Conservation (phyloP, 768 basidiomycete genomes). For the Termitomyces sp. region DNA sequence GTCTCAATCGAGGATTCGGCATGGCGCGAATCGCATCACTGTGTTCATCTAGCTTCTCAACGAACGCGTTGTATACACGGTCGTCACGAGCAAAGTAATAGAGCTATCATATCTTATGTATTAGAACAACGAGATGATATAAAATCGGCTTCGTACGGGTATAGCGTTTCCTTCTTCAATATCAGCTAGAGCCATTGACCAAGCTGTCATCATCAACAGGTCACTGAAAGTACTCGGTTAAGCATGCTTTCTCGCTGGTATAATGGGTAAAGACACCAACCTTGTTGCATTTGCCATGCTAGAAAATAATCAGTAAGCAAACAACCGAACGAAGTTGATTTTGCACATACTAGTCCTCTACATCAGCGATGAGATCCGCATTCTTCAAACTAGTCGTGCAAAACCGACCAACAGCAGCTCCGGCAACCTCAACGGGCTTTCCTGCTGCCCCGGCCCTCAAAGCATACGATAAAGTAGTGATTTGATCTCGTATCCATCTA, state of each 20-base stretch:
- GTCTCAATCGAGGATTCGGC: conserved; percentile 1
- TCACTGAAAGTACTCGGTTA: conserved; percentile 38
- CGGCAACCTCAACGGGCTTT: conserved; percentile 73
- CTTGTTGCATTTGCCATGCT: conserved; percentile 87
- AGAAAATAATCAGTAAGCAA: not conserved
- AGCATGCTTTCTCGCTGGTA: not conserved
- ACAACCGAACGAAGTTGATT: not conserved
- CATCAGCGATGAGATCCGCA: conserved; percentile 70
- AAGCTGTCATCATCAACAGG: conserved; percentile 76
- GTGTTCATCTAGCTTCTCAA: conserved; percentile 42
- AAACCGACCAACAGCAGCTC: conserved; percentile 76
- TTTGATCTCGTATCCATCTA: conserved; percentile 74
- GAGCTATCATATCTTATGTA: conserved; percentile 29
- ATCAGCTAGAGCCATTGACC: conserved; percentile 61
- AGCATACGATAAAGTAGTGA: conserved; percentile 63
- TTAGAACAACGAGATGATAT: not conserved
- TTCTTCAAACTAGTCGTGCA: conserved; percentile 84
- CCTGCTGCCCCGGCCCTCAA: conserved; percentile 64
- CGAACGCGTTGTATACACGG: conserved; percentile 73
- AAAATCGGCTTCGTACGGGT: conserved; percentile 49
- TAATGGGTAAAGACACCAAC: conserved; percentile 18
- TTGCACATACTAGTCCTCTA: conserved; percentile 83
- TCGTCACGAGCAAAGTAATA: conserved; percentile 94
- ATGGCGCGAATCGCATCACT: conserved; percentile 20
- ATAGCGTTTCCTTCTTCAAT: conserved; percentile 61